phyloP scores from a whole-genome alignment of 495 filamentous ascomycete species.

The Usnea hakonensis region DNA sequence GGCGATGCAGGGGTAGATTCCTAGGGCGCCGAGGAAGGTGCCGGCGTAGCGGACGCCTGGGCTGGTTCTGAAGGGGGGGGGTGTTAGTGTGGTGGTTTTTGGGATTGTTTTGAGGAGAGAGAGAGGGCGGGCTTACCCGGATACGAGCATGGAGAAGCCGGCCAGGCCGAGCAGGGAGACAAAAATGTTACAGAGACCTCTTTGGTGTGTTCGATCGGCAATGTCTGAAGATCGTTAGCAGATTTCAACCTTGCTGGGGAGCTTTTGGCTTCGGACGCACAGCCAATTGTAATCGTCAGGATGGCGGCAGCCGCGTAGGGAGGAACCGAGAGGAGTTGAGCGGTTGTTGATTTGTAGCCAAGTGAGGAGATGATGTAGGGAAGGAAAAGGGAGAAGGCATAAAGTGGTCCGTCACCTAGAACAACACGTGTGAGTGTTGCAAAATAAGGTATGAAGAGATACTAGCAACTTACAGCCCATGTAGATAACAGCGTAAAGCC shows the following conservation, averaged over 20 bases:
- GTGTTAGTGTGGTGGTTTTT: background rate
- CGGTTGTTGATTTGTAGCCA: constrained; percentile 61
- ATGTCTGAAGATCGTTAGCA: constrained; percentile 21
- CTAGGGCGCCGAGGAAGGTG: constrained; percentile 76
- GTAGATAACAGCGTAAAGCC: constrained; percentile 64
- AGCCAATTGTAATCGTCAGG: constrained; percentile 69
- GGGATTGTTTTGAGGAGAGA: background rate
- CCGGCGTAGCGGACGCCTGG: constrained; percentile 70
- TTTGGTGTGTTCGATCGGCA: constrained; percentile 68
- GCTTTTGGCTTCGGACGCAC: constrained; percentile 15
- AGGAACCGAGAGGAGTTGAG: constrained; percentile 80
- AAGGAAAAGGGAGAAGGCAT: constrained; percentile 85
- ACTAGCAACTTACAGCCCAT: constrained; percentile 65
- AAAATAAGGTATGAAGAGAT: constrained; percentile 84
- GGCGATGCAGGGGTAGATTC: constrained; percentile 88
- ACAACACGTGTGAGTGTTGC: background rate
- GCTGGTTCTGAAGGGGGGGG: constrained; percentile 24
- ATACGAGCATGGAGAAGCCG: constrained; percentile 74
- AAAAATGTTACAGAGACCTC: constrained; percentile 75
- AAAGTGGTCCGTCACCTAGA: constrained; percentile 53
- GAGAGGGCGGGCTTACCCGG: constrained; percentile 18
- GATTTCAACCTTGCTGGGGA: background rate
- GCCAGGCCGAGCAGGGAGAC: constrained; percentile 62
- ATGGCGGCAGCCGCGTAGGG: constrained; percentile 80
- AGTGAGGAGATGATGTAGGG: constrained; percentile 68